These are phyloP conservation scores for Xylariaceae sp. DNA, from an alignment of 2,329 filamentous ascomycete genomes.

Conservation along the genomic window DNA sequence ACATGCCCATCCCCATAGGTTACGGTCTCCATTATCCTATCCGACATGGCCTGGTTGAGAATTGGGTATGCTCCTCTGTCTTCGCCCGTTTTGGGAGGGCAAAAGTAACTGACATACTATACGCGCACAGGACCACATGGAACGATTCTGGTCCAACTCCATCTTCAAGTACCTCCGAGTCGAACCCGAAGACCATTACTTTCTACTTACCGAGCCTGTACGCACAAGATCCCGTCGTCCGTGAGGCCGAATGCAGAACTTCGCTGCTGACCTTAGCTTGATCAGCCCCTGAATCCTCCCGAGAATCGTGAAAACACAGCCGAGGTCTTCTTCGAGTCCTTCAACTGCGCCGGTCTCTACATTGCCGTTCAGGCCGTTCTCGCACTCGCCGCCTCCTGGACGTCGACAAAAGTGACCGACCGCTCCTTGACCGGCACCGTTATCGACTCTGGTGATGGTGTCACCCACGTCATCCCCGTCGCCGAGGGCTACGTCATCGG, in stretches of 20 bases:
- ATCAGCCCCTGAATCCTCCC: slow-evolving; percentile 87
- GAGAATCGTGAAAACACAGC: slow-evolving; percentile 99
- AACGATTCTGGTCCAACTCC: slow-evolving; percentile 99
- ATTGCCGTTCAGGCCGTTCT: slow-evolving; percentile 98
- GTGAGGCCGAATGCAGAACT: background rate
- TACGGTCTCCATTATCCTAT: slow-evolving; percentile 98
- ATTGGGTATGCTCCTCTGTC: slow-evolving; percentile 62
- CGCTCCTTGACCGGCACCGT: slow-evolving; percentile 94
- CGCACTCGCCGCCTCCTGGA: slow-evolving; percentile 95
- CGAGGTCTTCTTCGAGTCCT: slow-evolving; percentile 99
- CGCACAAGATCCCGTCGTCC: slow-evolving; percentile 29
- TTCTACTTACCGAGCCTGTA: slow-evolving; percentile 94
- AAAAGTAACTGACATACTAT: slow-evolving; percentile 16
- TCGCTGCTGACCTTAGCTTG: slow-evolving; percentile 12
- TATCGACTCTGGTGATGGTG: slow-evolving; percentile 97
- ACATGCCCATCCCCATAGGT: slow-evolving; percentile 42
- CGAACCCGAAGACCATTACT: slow-evolving; percentile 97
- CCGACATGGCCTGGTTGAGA: slow-evolving; percentile 95
- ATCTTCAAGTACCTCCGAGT: slow-evolving; percentile 99
- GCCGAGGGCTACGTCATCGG: slow-evolving; percentile 98
- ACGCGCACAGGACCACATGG: slow-evolving; percentile 87
- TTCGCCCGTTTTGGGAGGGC: background rate
- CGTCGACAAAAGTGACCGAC: slow-evolving; percentile 94
- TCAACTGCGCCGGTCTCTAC: slow-evolving; percentile 98
- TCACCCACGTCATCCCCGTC: slow-evolving; percentile 97